Conservation (phyloP, 805 yeast genomes). For the Starmerella tilneyi region DNA sequence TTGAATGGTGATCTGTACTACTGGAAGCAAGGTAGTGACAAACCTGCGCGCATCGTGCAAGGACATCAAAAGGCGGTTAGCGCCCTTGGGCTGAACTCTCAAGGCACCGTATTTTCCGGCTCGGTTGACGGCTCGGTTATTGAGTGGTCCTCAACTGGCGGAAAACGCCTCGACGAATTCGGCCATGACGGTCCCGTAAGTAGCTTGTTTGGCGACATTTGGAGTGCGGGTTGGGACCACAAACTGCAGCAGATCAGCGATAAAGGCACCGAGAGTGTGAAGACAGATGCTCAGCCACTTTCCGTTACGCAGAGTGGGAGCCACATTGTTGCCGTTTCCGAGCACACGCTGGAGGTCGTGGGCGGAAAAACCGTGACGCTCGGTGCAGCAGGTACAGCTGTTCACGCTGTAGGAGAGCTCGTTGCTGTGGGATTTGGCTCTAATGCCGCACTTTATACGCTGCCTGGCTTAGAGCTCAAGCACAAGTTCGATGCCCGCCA, state of each 20-base stretch:
- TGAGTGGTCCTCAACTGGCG: slow-evolving; percentile 44
- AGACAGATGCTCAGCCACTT: slow-evolving; percentile 39
- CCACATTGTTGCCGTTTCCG: slow-evolving; percentile 38
- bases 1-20: slow-evolving; percentile 61
- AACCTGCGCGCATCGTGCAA: slow-evolving; percentile 37
- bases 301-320: slow-evolving; percentile 34
- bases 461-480: slow-evolving; percentile 28
- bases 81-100: slow-evolving; percentile 34
- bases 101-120: slow-evolving; percentile 44
- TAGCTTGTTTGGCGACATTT: slow-evolving; percentile 37
- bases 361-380: slow-evolving; percentile 15
- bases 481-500: slow-evolving; percentile 41
- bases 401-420: slow-evolving; percentile 32
- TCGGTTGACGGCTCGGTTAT: slow-evolving; percentile 71
- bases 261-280: slow-evolving; percentile 30
- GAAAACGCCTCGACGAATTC: slow-evolving; percentile 28
- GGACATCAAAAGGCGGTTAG: slow-evolving; percentile 86
- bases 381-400: slow-evolving; percentile 20
- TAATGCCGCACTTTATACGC: slow-evolving; percentile 37
- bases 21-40: slow-evolving; percentile 34
- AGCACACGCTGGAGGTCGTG: slow-evolving; percentile 35
- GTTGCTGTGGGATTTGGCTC: slow-evolving; percentile 45
- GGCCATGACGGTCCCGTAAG: slow-evolving; percentile 61
- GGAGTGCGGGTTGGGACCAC: slow-evolving; percentile 81
- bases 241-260: slow-evolving; percentile 38